Base-by-base conservation (phyloP, 202 grass and related monocot genomes). In the Digitaria exilis region DNA sequence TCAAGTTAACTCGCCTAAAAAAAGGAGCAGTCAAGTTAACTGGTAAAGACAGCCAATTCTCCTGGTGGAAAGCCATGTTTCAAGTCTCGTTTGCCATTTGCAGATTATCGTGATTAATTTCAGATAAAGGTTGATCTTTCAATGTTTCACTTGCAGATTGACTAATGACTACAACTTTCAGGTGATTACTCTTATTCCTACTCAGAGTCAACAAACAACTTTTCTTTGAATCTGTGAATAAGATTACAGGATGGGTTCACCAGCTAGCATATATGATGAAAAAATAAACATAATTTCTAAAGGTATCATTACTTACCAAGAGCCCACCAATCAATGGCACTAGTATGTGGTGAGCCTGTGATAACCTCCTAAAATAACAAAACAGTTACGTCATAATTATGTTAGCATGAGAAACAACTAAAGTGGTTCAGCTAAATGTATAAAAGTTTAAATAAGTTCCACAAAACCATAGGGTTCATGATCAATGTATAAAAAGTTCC, bases 271-370 rank as follows among this genome's bases (percentile, higher is more conserved):
- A 18, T 57, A 73, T 49, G n/a, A 76, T 59, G 39, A 60, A 15
- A 57, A 46, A 46, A 46, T 45, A 34, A 58, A 65, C 1, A 46
- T 24, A 7, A 75, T 54, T 54, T 58, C 29, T 10, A 8, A 21
- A 58, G 50, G 21, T 6, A 51, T 77, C 73, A 65, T 52, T 86
- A 22, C 80, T 87, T 92, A 99, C 96, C 96, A 75, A 99, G 87
- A 87, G 93, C 81, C 96, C 96, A 99, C 96, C 93, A 99, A 87
- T 99, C 96, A 82, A 99, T 94, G 26, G 93, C 96, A 85, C 93
- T 96, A 69, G 89, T 96, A 85, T 99, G 96, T 34, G 78, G 81
- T 92, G 84, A 80, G 55, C 96, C 96, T 42, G 82, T 90, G 65
- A 99, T 94, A 72, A 99, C 86, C 85, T 98, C 96, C 96, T 98